Evolutionary conservation across 2,329 filamentous ascomycete species (phyloP).

Genomic region (Cladophialophora carrionii): DNA sequence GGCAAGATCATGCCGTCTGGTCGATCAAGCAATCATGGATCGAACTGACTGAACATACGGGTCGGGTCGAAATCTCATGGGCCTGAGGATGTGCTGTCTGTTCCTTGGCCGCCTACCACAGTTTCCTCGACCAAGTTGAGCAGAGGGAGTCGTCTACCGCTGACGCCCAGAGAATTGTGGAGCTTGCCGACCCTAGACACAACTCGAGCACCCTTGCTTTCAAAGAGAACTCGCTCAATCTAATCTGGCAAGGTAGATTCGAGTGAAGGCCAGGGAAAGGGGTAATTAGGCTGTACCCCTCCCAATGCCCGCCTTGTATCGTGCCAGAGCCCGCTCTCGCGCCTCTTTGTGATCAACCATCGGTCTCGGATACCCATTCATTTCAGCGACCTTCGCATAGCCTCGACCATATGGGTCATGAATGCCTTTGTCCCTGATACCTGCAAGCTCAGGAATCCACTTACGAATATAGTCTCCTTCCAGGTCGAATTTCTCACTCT

Average conservation of each 20-base stretch:
- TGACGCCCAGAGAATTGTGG: not conserved
- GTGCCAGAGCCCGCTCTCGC: slow-evolving; percentile 67
- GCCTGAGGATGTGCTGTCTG: not conserved
- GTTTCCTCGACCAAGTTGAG: not conserved
- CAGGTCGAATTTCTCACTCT: slow-evolving; percentile 83
- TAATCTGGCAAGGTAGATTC: not conserved
- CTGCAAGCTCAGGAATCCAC: slow-evolving; percentile 77
- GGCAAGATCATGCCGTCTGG: no score
- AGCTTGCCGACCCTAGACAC: not conserved
- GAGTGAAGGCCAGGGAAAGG: no score
- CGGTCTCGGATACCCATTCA: slow-evolving; percentile 71
- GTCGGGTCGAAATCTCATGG: no score
- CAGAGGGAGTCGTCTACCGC: not conserved
- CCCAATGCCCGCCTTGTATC: slow-evolving; percentile 69
- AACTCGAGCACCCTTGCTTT: not conserved
- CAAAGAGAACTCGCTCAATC: not conserved
- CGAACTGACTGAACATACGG: no score
- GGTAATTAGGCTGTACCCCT: slow-evolving; percentile 4
- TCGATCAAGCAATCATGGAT: no score
- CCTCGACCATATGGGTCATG: slow-evolving; percentile 79
- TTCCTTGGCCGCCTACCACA: not conserved
- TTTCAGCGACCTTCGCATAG: slow-evolving; percentile 61
- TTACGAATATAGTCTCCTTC: slow-evolving; percentile 77
- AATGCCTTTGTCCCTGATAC: slow-evolving; percentile 60
- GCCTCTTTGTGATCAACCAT: slow-evolving; percentile 74